Evolutionary conservation across 1,139 yeast species (phyloP).

Genomic region (Yamadazyma spencermartinsiae): DNA sequence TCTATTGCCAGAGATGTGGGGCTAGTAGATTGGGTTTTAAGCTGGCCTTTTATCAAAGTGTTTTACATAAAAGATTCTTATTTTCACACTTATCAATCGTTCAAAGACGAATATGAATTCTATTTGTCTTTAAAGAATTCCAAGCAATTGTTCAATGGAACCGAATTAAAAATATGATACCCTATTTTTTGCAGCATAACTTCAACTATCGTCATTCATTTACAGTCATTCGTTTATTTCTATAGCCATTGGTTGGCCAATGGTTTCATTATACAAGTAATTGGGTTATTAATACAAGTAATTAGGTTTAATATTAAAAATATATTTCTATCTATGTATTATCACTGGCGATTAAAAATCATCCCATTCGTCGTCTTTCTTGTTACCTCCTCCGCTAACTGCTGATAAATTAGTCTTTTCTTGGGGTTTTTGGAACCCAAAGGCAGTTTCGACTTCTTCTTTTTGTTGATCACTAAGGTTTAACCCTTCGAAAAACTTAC

Average conservation of each 20-base stretch:
- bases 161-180: conserved; percentile 2
- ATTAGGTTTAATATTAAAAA: background rate
- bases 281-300: background rate
- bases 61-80: conserved; percentile 62
- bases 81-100: conserved; percentile 42
- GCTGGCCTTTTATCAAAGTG: conserved; percentile 44
- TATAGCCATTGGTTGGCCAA: too few relatives aligned
- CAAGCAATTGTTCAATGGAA: conserved; percentile 1
- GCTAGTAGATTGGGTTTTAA: conserved; percentile 56
- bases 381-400: conserved; percentile 39
- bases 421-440: conserved; percentile 66
- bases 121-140: conserved; percentile 15
- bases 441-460: conserved; percentile 58
- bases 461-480: conserved; percentile 23
- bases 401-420: conserved; percentile 60
- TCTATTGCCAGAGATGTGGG: conserved; percentile 60
- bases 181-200: background rate
- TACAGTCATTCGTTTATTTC: too few relatives aligned
- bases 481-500: conserved; percentile 52
- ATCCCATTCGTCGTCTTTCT: conserved; percentile 47
- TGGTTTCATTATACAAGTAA: background rate
- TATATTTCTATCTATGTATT: background rate
- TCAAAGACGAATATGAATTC: conserved; percentile 36
- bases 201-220: background rate
- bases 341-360: conserved; percentile 29